A percentile compares a stretch with the other conserved stretches of the same genome.
Evolutionary conservation across 306 rosid species (phyloP).

Genomic region (Morella rubra): DNA sequence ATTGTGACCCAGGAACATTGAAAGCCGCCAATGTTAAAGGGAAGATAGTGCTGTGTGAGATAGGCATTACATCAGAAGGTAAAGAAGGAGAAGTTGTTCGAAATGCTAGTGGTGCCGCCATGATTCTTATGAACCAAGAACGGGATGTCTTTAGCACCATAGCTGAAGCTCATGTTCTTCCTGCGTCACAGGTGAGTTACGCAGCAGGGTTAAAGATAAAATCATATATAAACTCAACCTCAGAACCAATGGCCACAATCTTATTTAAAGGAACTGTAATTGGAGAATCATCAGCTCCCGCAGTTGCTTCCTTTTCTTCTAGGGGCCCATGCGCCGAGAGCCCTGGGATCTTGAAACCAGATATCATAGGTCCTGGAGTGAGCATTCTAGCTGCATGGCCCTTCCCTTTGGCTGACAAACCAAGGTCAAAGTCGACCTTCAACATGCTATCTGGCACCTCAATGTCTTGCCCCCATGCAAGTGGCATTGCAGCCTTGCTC

Average conservation of each 20-base stretch:
- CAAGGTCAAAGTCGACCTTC: slow-evolving; percentile 11
- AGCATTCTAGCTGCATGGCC: slow-evolving; percentile 64
- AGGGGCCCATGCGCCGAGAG: slow-evolving; percentile 55
- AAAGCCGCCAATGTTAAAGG: slow-evolving; percentile 30
- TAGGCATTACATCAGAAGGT: neutral
- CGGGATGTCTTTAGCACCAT: slow-evolving; percentile 15
- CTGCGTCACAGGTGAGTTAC: slow-evolving; percentile 42
- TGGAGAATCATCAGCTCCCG: slow-evolving; percentile 41
- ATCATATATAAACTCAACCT: slow-evolving; percentile 38
- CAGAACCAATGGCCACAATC: slow-evolving; percentile 37
- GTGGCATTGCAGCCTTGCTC: slow-evolving; percentile 56
- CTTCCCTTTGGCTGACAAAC: slow-evolving; percentile 31
- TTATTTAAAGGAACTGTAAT: slow-evolving; percentile 48
- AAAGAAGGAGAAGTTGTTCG: slow-evolving; percentile 33
- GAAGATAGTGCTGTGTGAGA: slow-evolving; percentile 52
- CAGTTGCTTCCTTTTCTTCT: slow-evolving; percentile 49
- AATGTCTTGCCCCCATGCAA: slow-evolving; percentile 58
- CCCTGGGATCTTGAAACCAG: slow-evolving; percentile 56
- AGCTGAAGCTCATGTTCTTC: slow-evolving; percentile 40
- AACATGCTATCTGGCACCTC: slow-evolving; percentile 49
- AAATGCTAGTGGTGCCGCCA: slow-evolving; percentile 43
- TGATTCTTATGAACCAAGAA: slow-evolving; percentile 43
- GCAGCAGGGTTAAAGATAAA: slow-evolving; percentile 37
- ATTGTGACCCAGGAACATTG: slow-evolving; percentile 37
- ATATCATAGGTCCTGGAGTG: slow-evolving; percentile 54